A percentile compares a stretch with the other conserved stretches of the same genome.
Evolutionary conservation across 441 rosid species (phyloP).

Genomic region (Manihot esculenta): DNA sequence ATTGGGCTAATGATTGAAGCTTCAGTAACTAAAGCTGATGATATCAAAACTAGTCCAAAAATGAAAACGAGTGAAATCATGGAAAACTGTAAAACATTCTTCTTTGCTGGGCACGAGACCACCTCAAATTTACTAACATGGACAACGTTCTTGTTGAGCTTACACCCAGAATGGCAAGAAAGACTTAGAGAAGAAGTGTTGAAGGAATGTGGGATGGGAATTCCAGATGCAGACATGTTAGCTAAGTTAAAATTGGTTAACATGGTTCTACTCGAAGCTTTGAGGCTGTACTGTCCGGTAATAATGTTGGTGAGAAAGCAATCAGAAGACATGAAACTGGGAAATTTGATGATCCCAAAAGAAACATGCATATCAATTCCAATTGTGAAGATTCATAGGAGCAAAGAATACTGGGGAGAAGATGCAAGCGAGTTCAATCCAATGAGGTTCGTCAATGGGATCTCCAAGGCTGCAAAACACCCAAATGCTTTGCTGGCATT

Average conservation of each 20-base stretch:
- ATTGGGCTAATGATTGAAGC: conserved; percentile 47
- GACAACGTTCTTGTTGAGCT: conserved; percentile 50
- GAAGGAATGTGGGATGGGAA: conserved; percentile 33
- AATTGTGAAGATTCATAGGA: conserved; percentile 38
- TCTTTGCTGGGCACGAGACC: conserved; percentile 58
- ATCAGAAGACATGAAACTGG: conserved; percentile 37
- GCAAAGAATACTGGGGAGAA: conserved; percentile 53
- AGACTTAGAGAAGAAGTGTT: conserved; percentile 49
- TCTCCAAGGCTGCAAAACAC: conserved; percentile 42
- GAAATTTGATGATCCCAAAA: conserved; percentile 46
- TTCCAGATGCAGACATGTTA: conserved; percentile 40
- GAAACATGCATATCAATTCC: conserved; percentile 35
- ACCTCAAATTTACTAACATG: conserved; percentile 50
- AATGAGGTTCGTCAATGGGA: conserved; percentile 40
- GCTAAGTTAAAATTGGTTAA: conserved; percentile 47
- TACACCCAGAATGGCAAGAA: conserved; percentile 54
- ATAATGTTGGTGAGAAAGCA: conserved; percentile 28
- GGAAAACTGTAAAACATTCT: conserved; percentile 66
- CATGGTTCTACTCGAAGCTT: conserved; percentile 55
- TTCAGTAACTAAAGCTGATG: conserved; percentile 10
- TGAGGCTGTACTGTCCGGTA: conserved; percentile 55
- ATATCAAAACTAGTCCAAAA: conserved; percentile 11
- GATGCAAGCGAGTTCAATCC: conserved; percentile 59
- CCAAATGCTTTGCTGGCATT: conserved; percentile 47
- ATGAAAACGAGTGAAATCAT: conserved; percentile 47